Evolutionary conservation across 2,329 filamentous ascomycete species (phyloP), one percentile per base, ranked within the genome.

Genomic region (Ascochyta rabiei): DNA sequence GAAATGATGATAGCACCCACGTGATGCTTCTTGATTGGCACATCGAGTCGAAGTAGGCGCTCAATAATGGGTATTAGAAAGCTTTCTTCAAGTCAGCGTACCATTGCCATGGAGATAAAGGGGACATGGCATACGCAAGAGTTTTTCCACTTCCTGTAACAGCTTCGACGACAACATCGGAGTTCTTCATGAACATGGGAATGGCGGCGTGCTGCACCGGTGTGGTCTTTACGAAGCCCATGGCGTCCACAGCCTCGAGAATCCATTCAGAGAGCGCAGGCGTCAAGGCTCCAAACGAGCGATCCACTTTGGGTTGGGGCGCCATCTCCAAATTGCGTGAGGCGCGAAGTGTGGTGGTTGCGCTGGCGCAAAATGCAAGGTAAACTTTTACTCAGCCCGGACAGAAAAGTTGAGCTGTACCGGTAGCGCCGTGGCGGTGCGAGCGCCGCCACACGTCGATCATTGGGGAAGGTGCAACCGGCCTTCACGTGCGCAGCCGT

Each of bases 191-290:
- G 72, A 96, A 95, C 46, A 96, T 84, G 12, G 92, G 91, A 62
- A 97, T 89, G 4, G 91, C 89, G 55, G 91, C 93, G 39, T 93
- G 91, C 77, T 98, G 93, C n/a, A 97, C 93, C 1, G 93, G 93
- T 3, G 93, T 97, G 83, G 95, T 93, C 73, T 89, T 88, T 60
- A 82, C 80, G 75, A 96, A 96, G 57, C 91, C 91, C 88, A 95
- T 93, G 61, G 87, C 86, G 44, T 86, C 82, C 43, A 96, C 87
- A 55, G 91, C 92, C 62, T 96, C 90, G 48, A 95, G 80, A 52
- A 95, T 86, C 91, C 93, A 98, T 85, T 88, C 82, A 56, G 89
- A 89, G 28, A 92, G 78, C 6, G 87, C 78, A 15, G 89, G 89
- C 1, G 84, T 88, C 48, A 92, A 79, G 13, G 84, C 84, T 66